These are phyloP conservation scores for Colletotrichum sp. DNA, from an alignment of 2,329 filamentous ascomycete species.

Conservation along the genomic window DNA sequence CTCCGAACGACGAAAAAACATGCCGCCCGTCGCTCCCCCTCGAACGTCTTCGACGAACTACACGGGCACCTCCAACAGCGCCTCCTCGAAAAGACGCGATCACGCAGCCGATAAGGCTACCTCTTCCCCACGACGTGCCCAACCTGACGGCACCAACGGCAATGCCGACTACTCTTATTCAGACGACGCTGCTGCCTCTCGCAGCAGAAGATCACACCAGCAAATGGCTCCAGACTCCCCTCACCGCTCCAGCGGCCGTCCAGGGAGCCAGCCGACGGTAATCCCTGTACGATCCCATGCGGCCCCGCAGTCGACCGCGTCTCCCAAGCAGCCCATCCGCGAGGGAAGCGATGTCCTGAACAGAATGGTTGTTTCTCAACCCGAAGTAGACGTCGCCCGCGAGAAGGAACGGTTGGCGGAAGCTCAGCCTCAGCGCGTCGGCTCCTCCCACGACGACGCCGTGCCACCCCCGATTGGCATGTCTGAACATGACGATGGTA, in stretches of 20 bases:
- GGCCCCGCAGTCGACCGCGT: constrained; percentile 48
- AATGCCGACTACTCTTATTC: constrained; percentile 31
- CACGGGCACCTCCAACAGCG: constrained; percentile 42
- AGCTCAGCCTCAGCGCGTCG: constrained; percentile 48
- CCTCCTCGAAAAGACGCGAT: constrained; percentile 49
- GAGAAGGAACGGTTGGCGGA: constrained; percentile 74
- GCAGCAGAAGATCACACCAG: constrained; percentile 43
- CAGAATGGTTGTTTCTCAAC: constrained; percentile 77
- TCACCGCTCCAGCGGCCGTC: constrained; percentile 41
- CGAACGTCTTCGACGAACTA: constrained; percentile 77
- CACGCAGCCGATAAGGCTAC: constrained; percentile 50
- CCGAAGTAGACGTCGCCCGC: constrained; percentile 74
- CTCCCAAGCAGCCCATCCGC: constrained; percentile 66
- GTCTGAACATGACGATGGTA: constrained; percentile 50
- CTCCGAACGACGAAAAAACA: constrained; percentile 61
- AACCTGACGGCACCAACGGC: constrained; percentile 40
- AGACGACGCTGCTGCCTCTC: constrained; percentile 41
- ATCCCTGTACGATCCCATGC: constrained; percentile 51
- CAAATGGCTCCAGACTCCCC: constrained; percentile 42
- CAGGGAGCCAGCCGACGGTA: constrained; percentile 33
- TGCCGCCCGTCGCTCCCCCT: constrained; percentile 77
- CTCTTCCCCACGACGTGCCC: constrained; percentile 46
- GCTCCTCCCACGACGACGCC: constrained; percentile 47
- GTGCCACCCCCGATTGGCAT: constrained; percentile 49
- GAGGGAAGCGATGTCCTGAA: constrained; percentile 83